Evolutionary conservation across 1,284 basidiomycete genomes (phyloP), one percentile per base, ranked within the genome.

Genomic region (Stereum hirsutum): DNA sequence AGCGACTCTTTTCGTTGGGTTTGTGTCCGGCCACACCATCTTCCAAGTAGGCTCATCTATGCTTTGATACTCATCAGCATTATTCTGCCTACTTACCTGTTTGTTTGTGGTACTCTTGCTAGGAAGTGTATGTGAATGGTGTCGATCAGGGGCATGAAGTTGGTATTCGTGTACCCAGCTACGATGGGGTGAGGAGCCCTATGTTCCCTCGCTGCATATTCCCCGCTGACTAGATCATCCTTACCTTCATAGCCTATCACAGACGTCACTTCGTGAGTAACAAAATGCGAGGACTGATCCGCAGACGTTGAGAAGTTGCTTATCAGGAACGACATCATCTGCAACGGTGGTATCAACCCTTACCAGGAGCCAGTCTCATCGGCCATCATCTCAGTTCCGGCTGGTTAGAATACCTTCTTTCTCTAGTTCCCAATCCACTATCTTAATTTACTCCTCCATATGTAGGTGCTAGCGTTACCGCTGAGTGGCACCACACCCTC

Each of bases 321-420:
- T n/a, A n/a, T n/a, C n/a, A n/a, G n/a, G 0, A 75, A 74, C 56
- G 61, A 77, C 51, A 39, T 78, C 37, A 74, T 75, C 46, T 77
- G 75, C 62, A 77, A 78, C 45, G 74, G 75, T 26, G 74, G 75
- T 24, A 75, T 77, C 54, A 78, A 76, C 55, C 74, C 74, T 0
- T 75, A 73, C 57, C 68, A 75, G 58, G 59, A 69, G 50, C 70
- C 72, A 14, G 57, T 81, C 47, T 65, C 75, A 37, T 56, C 65
- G 42, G 52, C 64, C 11, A 56, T 80, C 52, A 67, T 82, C 58
- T 57, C 61, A 30, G 68, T 75, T 23, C 59, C 79, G 40, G 64
- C 72, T 44, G 74, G n/a, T n/a, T n/a, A n/a, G n/a, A n/a, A n/a
- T n/a, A n/a, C n/a, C n/a, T n/a, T n/a, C n/a, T n/a, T n/a, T n/a